These are phyloP conservation scores for Nannochloris sp. DNA, from an alignment of 139 green algal genomes.

Conservation along the genomic window DNA sequence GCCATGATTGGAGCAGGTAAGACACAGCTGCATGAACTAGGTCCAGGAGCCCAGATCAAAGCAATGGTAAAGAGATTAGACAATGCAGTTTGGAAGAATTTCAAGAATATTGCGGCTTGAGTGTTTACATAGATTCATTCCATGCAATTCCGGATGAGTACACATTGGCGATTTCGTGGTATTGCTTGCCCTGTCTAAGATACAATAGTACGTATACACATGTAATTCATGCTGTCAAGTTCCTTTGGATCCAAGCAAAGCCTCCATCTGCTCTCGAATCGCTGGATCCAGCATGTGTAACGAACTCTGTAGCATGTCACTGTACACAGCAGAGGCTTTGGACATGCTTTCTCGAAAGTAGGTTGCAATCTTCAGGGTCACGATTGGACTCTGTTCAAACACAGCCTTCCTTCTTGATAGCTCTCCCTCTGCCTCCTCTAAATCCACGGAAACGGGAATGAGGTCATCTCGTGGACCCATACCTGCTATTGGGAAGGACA, in stretches of 20 bases:
- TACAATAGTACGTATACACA: too few relatives aligned
- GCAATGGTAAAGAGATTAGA: conserved; percentile 85
- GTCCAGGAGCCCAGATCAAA: conserved; percentile 87
- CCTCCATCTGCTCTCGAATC: too few relatives aligned
- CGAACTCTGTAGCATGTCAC: too few relatives aligned
- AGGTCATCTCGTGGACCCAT: conserved; percentile 13
- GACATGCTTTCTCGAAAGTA: conserved; percentile 37
- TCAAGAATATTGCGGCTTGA: conserved; percentile 55
- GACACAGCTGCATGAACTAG: conserved; percentile 72
- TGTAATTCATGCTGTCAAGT: too few relatives aligned
- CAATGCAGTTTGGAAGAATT: conserved; percentile 43
- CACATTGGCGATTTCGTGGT: too few relatives aligned
- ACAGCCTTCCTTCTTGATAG: conserved; percentile 9
- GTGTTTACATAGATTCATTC: not conserved
- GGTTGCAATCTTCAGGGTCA: conserved; percentile 5
- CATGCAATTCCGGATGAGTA: not conserved
- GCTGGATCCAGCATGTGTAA: too few relatives aligned
- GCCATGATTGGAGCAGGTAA: conserved; percentile 45
- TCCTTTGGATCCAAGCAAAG: too few relatives aligned
- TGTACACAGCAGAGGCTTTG: too few relatives aligned
- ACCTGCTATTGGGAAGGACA: conserved; percentile 2
- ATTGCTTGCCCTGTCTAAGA: too few relatives aligned
- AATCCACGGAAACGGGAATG: conserved; percentile 6
- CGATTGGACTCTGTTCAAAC: conserved; percentile 15
- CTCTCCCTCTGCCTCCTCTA: conserved; percentile 31